These are phyloP conservation scores for Lyophyllum decastes DNA, from an alignment of 768 basidiomycete genomes.

Conservation along the genomic window DNA sequence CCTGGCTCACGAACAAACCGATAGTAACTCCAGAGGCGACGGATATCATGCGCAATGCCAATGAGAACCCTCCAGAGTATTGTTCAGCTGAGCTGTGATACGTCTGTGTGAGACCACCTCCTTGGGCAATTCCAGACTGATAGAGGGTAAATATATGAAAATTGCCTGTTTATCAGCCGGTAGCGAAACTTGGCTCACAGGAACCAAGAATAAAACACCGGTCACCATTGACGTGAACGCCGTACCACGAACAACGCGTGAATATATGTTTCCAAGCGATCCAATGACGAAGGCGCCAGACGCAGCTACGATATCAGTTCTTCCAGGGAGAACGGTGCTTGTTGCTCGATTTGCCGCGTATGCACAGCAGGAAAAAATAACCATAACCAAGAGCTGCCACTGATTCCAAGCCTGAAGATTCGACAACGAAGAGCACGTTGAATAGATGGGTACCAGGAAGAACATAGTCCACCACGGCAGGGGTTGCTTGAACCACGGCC, in stretches of 20 bases:
- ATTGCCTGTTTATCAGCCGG: not conserved
- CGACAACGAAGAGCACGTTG: constrained; percentile 69
- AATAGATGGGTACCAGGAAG: constrained; percentile 75
- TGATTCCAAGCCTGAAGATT: constrained; percentile 76
- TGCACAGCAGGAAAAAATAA: constrained; percentile 72
- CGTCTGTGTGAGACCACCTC: constrained; percentile 65
- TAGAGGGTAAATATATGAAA: constrained; percentile 6
- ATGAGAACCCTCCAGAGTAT: constrained; percentile 76
- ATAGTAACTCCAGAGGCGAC: constrained; percentile 86
- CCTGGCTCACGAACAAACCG: constrained; percentile 80
- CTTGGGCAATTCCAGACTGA: constrained; percentile 76
- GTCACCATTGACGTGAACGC: constrained; percentile 93
- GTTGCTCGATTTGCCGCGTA: constrained; percentile 71
- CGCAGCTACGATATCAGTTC: constrained; percentile 75
- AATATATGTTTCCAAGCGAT: constrained; percentile 80
- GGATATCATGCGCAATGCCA: constrained; percentile 81
- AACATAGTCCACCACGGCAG: constrained; percentile 84
- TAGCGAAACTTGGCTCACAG: constrained; percentile 49
- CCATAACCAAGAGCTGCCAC: constrained; percentile 76
- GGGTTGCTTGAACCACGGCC: constrained; percentile 78
- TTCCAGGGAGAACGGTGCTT: constrained; percentile 60
- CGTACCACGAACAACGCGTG: constrained; percentile 72
- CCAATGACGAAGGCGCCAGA: constrained; percentile 80
- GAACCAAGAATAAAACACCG: constrained; percentile 88
- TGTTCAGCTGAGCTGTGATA: constrained; percentile 63